Evolutionary conservation across 2,329 filamentous ascomycete genomes (phyloP).

Genomic region (Paecilomyces sp.): DNA sequence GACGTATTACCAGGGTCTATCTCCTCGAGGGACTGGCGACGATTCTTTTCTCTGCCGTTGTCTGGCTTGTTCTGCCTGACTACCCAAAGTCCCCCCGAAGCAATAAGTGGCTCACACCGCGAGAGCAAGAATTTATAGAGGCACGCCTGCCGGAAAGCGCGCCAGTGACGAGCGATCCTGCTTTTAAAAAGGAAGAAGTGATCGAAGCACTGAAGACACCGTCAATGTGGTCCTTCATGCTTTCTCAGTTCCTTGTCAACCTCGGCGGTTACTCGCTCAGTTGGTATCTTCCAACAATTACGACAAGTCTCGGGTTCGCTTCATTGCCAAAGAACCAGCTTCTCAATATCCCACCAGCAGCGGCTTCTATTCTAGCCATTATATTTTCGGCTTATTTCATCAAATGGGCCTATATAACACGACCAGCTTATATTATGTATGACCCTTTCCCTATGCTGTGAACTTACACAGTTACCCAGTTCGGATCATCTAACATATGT

Average conservation of each 20-base stretch:
- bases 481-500: no score
- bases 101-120: constrained; percentile 27
- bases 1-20: constrained; percentile 22
- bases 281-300: constrained; percentile 38
- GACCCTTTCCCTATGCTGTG: not conserved
- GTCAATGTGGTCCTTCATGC: constrained; percentile 30
- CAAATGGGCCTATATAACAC: constrained; percentile 31
- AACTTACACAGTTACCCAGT: not conserved
- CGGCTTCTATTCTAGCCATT: constrained; percentile 31
- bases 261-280: constrained; percentile 35
- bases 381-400: constrained; percentile 36
- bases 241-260: constrained; percentile 32
- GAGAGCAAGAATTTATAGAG: constrained; percentile 37
- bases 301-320: constrained; percentile 37
- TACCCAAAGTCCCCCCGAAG: constrained; percentile 36
- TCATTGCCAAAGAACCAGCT: constrained; percentile 38
- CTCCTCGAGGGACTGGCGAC: constrained; percentile 39
- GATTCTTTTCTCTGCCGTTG: constrained; percentile 30
- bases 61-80: constrained; percentile 37
- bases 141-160: constrained; percentile 31
- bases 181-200: constrained; percentile 30
- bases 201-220: constrained; percentile 26
- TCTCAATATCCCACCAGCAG: constrained; percentile 41
- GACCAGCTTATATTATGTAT: constrained; percentile 33
- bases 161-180: constrained; percentile 28